Conservation (phyloP, 805 yeast species). For the Myxozyma mucilagina region DNA sequence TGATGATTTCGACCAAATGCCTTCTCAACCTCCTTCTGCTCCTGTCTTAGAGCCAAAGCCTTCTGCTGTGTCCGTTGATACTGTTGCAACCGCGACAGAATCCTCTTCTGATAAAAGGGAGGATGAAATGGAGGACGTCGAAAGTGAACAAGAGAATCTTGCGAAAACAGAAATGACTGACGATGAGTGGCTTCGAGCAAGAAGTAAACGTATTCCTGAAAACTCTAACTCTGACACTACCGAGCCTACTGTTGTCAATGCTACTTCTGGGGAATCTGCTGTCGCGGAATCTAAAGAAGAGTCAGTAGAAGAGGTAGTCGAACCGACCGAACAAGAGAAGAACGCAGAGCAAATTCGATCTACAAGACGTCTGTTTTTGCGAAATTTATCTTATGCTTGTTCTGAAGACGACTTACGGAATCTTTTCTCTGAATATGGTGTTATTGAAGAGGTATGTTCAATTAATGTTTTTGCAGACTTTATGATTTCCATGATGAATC, state of each 20-base stretch:
- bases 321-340: constrained; percentile 18
- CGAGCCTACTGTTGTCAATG: background rate
- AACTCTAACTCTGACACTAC: background rate
- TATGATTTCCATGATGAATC: constrained; percentile 19
- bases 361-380: constrained; percentile 81
- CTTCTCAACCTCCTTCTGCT: background rate
- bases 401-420: constrained; percentile 73
- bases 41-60: background rate
- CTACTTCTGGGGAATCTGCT: constrained; percentile 7
- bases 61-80: background rate
- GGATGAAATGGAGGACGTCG: constrained; percentile 16
- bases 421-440: constrained; percentile 68
- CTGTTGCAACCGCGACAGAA: background rate
- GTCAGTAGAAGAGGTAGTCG: constrained; percentile 6
- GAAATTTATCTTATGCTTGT: constrained; percentile 80
- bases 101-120: constrained; percentile 31
- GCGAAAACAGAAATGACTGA: constrained; percentile 31
- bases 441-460: constrained; percentile 57
- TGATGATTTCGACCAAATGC: constrained; percentile 41
- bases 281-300: constrained; percentile 4
- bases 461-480: background rate
- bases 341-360: constrained; percentile 45
- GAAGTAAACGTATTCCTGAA: constrained; percentile 29
- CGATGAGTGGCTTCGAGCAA: constrained; percentile 32
- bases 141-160: constrained; percentile 35